phyloP scores from a whole-genome alignment of 306 rosid genomes.

The Trichosanthes truncata region DNA sequence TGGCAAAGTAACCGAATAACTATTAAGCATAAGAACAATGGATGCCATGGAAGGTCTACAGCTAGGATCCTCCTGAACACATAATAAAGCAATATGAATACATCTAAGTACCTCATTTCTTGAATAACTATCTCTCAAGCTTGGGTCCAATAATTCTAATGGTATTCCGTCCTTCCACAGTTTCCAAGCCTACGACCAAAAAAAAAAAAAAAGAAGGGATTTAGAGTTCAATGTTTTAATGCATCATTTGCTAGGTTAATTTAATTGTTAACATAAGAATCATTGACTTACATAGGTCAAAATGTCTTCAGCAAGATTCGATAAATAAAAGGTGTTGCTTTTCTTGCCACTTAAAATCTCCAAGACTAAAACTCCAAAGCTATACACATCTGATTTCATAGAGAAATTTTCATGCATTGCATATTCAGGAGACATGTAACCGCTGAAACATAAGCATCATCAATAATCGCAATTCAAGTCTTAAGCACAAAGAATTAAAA shows the following conservation, averaged over 20 bases:
- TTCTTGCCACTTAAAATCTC: conserved; percentile 18
- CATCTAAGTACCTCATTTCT: conserved; percentile 21
- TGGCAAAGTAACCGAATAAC: neutral
- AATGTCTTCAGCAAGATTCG: neutral
- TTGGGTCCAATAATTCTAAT: conserved; percentile 12
- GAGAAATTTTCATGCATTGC: conserved; percentile 12
- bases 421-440: conserved; percentile 13
- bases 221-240: neutral
- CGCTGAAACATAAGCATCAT: neutral
- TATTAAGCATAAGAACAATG: conserved; percentile 16
- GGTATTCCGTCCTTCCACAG: conserved; percentile 15
- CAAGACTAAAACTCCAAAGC: conserved; percentile 15
- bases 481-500: neutral
- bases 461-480: neutral
- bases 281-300: conserved; percentile 12
- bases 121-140: neutral
- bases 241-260: neutral
- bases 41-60: conserved; percentile 22
- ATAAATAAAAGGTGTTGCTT: neutral
- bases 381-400: conserved; percentile 9
- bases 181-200: conserved; percentile 36
- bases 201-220: neutral
- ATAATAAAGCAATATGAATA: conserved; percentile 19
- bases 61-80: conserved; percentile 22
- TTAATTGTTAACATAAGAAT: neutral